Conservation (phyloP, 306 rosid genomes). For the Dalbergia oliveri region DNA sequence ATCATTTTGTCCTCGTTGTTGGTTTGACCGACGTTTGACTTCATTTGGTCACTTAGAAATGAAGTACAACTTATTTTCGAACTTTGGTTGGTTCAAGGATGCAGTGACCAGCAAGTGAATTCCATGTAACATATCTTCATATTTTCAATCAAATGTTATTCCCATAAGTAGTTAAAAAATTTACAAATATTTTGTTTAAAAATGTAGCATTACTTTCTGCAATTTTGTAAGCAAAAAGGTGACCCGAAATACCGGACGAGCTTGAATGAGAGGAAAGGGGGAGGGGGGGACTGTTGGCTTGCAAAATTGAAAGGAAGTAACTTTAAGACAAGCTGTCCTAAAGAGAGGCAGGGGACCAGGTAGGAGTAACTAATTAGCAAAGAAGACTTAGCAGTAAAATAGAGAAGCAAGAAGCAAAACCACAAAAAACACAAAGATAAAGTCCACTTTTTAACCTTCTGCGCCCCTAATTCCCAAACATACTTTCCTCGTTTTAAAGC, state of each 20-base stretch:
- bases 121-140: not conserved
- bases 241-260: not conserved
- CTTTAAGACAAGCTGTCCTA: not conserved
- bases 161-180: not conserved
- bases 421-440: not conserved
- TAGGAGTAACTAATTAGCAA: not conserved
- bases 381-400: not conserved
- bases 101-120: not conserved
- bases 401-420: not conserved
- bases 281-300: not conserved
- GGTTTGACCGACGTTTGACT: not conserved
- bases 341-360: not conserved
- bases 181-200: not conserved
- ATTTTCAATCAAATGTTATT: not conserved
- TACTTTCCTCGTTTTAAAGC: constrained; percentile 29
- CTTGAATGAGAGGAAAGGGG: not conserved
- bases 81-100: not conserved
- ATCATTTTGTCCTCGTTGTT: not conserved
- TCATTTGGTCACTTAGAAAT: not conserved
- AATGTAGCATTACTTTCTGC: not conserved
- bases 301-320: not conserved
- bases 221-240: not conserved
- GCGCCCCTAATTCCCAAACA: constrained; percentile 38
- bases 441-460: constrained; percentile 25
- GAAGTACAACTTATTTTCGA: not conserved